These are phyloP conservation scores for Spinacia oleracea DNA, from an alignment of 179 eudicot genomes.

Conservation along the genomic window DNA sequence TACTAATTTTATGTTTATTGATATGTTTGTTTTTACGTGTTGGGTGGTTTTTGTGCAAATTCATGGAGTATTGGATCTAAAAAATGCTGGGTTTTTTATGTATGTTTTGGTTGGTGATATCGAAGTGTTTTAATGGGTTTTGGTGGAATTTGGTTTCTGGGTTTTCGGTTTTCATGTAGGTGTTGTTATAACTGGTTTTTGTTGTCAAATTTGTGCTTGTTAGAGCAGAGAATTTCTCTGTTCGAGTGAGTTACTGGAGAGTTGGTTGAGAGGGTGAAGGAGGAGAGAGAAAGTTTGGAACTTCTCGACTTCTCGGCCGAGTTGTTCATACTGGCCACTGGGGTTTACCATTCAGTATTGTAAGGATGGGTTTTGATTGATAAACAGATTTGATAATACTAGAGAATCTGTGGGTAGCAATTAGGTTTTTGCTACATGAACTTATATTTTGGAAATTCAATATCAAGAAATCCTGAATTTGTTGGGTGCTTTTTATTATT, in stretches of 20 bases:
- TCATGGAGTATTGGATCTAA: constrained; percentile 28
- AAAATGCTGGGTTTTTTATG: constrained; percentile 4
- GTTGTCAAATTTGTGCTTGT: constrained; percentile 26
- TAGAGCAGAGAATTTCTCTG: constrained; percentile 17
- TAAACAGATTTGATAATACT: constrained; percentile 15
- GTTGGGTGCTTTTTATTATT: background rate
- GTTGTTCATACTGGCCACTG: background rate
- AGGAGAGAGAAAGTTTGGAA: constrained; percentile 28
- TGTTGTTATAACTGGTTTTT: constrained; percentile 9
- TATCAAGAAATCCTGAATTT: constrained; percentile 4
- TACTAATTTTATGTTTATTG: constrained; percentile 25
- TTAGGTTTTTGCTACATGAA: constrained; percentile 27
- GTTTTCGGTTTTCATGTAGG: constrained; percentile 11
- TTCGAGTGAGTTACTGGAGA: constrained; percentile 17
- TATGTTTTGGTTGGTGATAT: constrained; percentile 15
- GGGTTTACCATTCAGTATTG: background rate
- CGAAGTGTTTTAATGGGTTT: constrained; percentile 14
- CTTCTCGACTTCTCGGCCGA: constrained; percentile 16
- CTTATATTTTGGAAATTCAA: background rate
- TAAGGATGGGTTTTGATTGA: constrained; percentile 16
- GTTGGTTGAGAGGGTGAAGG: constrained; percentile 17
- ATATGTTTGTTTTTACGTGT: constrained; percentile 26
- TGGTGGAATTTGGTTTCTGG: constrained; percentile 32
- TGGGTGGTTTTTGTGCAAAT: constrained; percentile 18
- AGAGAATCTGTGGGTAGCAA: constrained; percentile 1